Conservation (phyloP, 2,329 filamentous ascomycete species). For the Fusarium sp. region DNA sequence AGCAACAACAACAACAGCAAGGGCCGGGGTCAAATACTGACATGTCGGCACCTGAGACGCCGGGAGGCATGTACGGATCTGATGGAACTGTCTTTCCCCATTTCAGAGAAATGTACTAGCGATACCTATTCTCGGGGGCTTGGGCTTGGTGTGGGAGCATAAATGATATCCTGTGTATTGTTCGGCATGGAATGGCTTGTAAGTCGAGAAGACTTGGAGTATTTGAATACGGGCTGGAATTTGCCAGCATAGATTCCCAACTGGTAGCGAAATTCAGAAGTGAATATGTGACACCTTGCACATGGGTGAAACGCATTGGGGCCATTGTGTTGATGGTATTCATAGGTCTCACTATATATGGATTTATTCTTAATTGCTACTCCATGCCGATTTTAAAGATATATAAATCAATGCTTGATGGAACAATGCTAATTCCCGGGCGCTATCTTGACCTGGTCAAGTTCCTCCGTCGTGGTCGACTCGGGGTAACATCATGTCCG, state of each 20-base stretch:
- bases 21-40: slow-evolving; percentile 39
- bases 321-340: no score
- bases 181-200: neutral
- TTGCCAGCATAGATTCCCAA: neutral
- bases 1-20: slow-evolving; percentile 38
- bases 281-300: no score
- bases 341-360: accelerated
- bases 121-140: neutral
- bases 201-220: neutral
- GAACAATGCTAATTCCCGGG: neutral
- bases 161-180: slow-evolving; percentile 18
- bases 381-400: neutral
- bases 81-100: slow-evolving; percentile 54
- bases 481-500: slow-evolving; percentile 29
- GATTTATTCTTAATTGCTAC: neutral
- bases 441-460: neutral
- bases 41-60: slow-evolving; percentile 39
- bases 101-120: slow-evolving; percentile 54
- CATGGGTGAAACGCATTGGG: no score
- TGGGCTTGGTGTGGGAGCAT: neutral
- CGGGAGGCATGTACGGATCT: slow-evolving; percentile 38
- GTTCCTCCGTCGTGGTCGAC: neutral
- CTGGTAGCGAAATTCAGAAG: neutral
- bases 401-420: neutral
- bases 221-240: neutral